Conservation (phyloP, 2,329 filamentous ascomycete species). For the Cadophora gregata region DNA sequence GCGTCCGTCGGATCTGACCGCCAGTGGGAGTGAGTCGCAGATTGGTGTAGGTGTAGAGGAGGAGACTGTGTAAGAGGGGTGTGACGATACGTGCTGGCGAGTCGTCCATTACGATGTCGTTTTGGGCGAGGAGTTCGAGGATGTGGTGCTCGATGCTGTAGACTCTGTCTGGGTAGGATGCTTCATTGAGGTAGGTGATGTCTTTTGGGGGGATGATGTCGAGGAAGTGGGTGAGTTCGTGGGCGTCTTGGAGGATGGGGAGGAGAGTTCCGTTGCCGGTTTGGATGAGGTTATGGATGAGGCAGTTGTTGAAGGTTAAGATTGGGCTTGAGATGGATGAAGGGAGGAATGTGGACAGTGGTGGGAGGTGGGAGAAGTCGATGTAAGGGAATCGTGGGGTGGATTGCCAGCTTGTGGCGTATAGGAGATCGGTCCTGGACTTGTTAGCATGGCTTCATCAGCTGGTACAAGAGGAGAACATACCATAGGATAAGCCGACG, state of each 20-base stretch:
- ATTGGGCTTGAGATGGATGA: not conserved
- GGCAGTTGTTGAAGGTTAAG: not conserved
- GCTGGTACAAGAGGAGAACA: no score
- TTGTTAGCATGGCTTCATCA: not conserved
- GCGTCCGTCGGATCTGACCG: not conserved
- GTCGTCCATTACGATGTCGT: not conserved
- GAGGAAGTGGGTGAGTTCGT: slow-evolving; percentile 6
- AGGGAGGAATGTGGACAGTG: not conserved
- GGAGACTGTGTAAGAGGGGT: not conserved
- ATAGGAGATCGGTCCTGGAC: slow-evolving; percentile 11
- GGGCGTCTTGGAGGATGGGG: not conserved
- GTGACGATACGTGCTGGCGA: not conserved
- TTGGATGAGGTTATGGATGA: not conserved
- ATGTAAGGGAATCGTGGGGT: not conserved
- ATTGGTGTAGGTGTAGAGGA: slow-evolving; percentile 10
- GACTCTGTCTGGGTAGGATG: slow-evolving; percentile 8
- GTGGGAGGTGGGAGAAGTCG: slow-evolving; percentile 2
- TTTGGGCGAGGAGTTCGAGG: not conserved
- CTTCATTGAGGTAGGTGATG: not conserved
- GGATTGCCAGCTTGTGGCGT: slow-evolving; percentile 11
- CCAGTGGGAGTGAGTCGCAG: slow-evolving; percentile 9
- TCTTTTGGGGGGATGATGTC: not conserved
- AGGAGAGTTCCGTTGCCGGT: slow-evolving; percentile 5
- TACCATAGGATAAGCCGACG: slow-evolving; percentile 2
- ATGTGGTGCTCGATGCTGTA: slow-evolving; percentile 15